phyloP scores from a whole-genome alignment of 176 grass and related monocot species.

The Areca catechu region DNA sequence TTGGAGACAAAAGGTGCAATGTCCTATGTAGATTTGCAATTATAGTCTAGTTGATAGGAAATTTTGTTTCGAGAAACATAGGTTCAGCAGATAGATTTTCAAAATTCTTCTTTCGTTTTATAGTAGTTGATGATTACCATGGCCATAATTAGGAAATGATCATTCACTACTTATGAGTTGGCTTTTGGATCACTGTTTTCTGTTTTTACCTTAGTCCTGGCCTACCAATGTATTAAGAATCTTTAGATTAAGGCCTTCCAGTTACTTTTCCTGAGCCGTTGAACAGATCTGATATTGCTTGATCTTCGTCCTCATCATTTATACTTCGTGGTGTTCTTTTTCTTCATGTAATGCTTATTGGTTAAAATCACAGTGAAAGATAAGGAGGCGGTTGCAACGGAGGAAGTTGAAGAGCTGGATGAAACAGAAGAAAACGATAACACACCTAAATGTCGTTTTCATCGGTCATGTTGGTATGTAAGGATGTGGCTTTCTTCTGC shows the following conservation, averaged over 20 bases:
- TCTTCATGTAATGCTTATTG: not conserved
- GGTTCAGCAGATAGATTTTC: no score
- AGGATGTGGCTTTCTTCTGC: not conserved
- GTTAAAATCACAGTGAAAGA: conserved; percentile 26
- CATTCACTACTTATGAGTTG: not conserved
- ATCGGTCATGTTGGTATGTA: conserved; percentile 90
- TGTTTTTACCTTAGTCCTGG: not conserved
- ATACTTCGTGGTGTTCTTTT: not conserved
- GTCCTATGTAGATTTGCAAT: no score
- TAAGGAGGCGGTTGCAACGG: conserved; percentile 30
- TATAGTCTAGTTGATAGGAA: no score
- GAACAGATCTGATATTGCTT: no score
- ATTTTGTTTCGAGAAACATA: no score
- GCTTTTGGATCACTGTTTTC: not conserved
- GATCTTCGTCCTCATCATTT: no score
- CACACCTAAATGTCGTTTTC: conserved; percentile 91
- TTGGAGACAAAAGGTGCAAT: conserved; percentile 52
- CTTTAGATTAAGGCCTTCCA: no score
- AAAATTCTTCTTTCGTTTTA: not conserved
- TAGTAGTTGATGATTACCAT: not conserved
- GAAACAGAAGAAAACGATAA: conserved; percentile 42
- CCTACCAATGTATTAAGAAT: no score
- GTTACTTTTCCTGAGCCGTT: no score
- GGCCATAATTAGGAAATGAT: not conserved
- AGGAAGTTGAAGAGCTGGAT: conserved; percentile 33